A percentile compares a stretch with the other conserved stretches of the same genome.
Conservation (phyloP, 2,329 filamentous ascomycete species). For the Trichoderma koningii region DNA sequence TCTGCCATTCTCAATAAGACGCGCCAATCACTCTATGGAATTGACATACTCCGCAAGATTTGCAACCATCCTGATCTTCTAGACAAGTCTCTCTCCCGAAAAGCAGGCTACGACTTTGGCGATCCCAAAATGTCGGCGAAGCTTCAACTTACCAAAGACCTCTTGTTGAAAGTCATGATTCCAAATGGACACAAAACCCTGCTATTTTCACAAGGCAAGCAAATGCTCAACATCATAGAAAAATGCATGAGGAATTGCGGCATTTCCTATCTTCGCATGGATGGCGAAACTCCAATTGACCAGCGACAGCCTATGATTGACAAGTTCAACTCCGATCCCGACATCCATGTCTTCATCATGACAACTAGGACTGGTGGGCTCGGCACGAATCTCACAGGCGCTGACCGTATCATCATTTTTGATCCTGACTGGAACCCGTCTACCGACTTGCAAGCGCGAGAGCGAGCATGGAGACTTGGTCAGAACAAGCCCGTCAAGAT, state of each 20-base stretch:
- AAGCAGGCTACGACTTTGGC: conserved; percentile 75
- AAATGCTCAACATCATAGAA: conserved; percentile 95
- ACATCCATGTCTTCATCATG: conserved; percentile 84
- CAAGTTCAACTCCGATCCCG: conserved; percentile 80
- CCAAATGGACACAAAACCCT: conserved; percentile 88
- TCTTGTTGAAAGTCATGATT: conserved; percentile 82
- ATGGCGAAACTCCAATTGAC: conserved; percentile 87
- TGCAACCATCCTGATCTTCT: conserved; percentile 95
- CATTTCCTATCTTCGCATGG: conserved; percentile 84
- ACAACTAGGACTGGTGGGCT: conserved; percentile 95
- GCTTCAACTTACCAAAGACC: conserved; percentile 88
- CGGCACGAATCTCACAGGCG: conserved; percentile 91
- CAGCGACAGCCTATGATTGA: conserved; percentile 88
- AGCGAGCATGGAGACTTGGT: conserved; percentile 92
- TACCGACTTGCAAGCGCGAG: conserved; percentile 90
- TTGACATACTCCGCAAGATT: conserved; percentile 91
- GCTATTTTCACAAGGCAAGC: conserved; percentile 87
- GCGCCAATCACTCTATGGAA: conserved; percentile 80
- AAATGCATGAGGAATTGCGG: conserved; percentile 71
- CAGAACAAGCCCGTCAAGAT: conserved; percentile 96
- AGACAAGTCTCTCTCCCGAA: conserved; percentile 59
- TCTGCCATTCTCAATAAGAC: conserved; percentile 74
- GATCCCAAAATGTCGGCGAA: conserved; percentile 81
- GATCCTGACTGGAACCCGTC: conserved; percentile 99
- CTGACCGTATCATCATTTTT: conserved; percentile 95